A percentile compares a stretch with the other conserved stretches of the same genome.
phyloP scores from a whole-genome alignment of 2,329 filamentous ascomycete species.

The Paracorniculantispora psalliotae region DNA sequence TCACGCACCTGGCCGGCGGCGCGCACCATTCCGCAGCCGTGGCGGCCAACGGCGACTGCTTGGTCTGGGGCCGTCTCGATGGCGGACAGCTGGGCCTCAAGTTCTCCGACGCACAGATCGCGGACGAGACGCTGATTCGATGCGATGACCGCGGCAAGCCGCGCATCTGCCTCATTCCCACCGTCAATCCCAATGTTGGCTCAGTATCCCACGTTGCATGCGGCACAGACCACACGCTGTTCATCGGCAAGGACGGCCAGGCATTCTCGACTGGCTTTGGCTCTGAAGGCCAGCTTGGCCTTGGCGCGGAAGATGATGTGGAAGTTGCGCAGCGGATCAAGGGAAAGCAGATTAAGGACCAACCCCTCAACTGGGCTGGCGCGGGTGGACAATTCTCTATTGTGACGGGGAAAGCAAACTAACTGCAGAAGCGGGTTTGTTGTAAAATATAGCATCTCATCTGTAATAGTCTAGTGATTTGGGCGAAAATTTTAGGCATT shows the following conservation, averaged over 20 bases:
- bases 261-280: conserved; percentile 70
- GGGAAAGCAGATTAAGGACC: conserved; percentile 68
- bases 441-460: neutral
- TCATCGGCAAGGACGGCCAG: conserved; percentile 57
- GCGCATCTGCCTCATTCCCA: conserved; percentile 49
- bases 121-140: conserved; percentile 43
- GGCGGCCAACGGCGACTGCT: conserved; percentile 43
- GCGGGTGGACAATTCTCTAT: conserved; percentile 72
- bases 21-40: conserved; percentile 63
- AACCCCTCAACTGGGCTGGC: conserved; percentile 64
- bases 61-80: conserved; percentile 52
- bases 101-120: conserved; percentile 41
- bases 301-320: conserved; percentile 65
- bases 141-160: conserved; percentile 51
- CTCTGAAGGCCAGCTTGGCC: conserved; percentile 65
- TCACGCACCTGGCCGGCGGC: conserved; percentile 61
- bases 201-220: conserved; percentile 44
- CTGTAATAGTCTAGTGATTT: neutral
- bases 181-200: conserved; percentile 48
- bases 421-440: too few relatives aligned
- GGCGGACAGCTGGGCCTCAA: conserved; percentile 46
- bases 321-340: conserved; percentile 66
- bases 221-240: conserved; percentile 63
- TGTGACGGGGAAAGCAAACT: conserved; percentile 45
- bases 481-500: too few relatives aligned